A percentile compares a stretch with the other conserved stretches of the same genome.
Conservation (phyloP, 2,329 filamentous ascomycete genomes). For the Escovopsis sp. region DNA sequence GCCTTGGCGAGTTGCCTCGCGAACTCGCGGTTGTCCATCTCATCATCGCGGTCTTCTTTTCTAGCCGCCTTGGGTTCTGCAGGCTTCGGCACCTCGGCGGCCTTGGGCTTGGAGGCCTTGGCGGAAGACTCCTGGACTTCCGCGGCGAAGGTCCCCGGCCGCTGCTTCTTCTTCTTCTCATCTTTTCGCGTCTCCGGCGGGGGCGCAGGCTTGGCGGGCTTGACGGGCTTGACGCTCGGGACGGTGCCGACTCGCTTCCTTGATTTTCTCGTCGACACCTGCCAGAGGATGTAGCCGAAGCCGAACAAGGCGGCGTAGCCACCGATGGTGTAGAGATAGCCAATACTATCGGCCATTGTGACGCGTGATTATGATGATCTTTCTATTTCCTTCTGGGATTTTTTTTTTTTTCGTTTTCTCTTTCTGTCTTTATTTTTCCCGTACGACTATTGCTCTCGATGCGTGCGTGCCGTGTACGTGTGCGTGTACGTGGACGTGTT, state of each 20-base stretch:
- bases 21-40: conserved; percentile 60
- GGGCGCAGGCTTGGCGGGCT: conserved; percentile 16
- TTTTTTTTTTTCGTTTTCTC: neutral
- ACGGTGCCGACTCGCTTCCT: conserved; percentile 16
- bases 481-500: too few species aligned
- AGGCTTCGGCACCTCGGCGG: conserved; percentile 3
- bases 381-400: too few species aligned
- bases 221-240: conserved; percentile 13
- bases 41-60: conserved; percentile 32
- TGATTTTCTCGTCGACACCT: conserved; percentile 20
- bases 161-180: conserved; percentile 32
- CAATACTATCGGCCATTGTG: conserved; percentile 21
- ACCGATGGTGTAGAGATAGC: conserved; percentile 21
- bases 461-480: neutral
- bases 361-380: neutral
- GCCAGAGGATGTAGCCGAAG: conserved; percentile 21
- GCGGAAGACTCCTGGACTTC: conserved; percentile 20
- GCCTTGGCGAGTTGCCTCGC: conserved; percentile 57
- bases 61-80: conserved; percentile 11
- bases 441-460: neutral
- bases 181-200: conserved; percentile 23
- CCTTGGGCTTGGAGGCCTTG: conserved; percentile 27
- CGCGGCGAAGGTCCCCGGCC: conserved; percentile 26
- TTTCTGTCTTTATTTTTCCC: too few species aligned
- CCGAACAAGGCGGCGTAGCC: conserved; percentile 24